Evolutionary conservation across 2,329 filamentous ascomycete species (phyloP), one percentile per base, ranked within the genome.

Genomic region (Aspergillus ochraceus): DNA sequence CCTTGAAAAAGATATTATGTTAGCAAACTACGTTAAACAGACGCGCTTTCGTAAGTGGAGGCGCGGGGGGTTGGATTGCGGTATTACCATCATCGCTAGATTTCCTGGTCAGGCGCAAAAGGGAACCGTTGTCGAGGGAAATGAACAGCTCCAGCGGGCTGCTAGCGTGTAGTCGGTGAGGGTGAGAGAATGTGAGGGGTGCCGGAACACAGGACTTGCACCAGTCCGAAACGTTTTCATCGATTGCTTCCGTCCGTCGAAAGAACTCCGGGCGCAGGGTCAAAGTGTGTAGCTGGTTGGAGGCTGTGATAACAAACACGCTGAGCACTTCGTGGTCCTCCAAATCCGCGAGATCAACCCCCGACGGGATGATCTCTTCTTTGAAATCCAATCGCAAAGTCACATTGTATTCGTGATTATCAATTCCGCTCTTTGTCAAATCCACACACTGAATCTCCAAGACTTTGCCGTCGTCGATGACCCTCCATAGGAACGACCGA

Each of bases 401-500:
- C 54, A 95, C 80, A 64, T 88, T 86, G 57, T 90, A 86, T 76
- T 96, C 91, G 54, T 77, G 73, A 49, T 81, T 77, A 22, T 87
- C 84, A 66, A 82, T 84, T 62, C 82, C 83, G 65, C 83, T 85
- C 79, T 85, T 92, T 73, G 87, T 89, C 65, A 97, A 79, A 76
- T 99, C 95, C 61, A 91, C 87, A 46, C 87, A 88, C 71, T 91
- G 90, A 54, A 99, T 83, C 77, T 95, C 94, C 67, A 99, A 82
- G 63, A 92, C 82, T 66, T 86, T 90, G 70, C 88, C 87, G 69
- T 91, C 87, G 70, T 96, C 90, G 61, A 97, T 79, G 45, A 98
- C 84, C 67, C 94, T 87, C 95, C 95, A 99, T 52, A 97, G 83
- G 72, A 98, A 96, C 76, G 87, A 91, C 71, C 90, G 88, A 45